Conservation (phyloP, 345 rosid species). For the Gossypium stocksii region DNA sequence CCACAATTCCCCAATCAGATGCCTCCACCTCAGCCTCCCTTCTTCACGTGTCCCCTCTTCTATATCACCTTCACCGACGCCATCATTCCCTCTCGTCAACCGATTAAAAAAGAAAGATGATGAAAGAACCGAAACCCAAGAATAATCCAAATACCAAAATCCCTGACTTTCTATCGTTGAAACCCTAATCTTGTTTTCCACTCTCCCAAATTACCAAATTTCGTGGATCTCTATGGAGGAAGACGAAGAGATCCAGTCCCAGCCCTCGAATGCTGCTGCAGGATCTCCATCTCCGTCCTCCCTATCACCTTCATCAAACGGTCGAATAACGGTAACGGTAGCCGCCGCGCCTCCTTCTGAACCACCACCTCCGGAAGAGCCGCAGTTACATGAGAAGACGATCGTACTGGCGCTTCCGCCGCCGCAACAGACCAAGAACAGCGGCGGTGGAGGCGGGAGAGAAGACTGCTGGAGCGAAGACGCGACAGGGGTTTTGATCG, state of each 20-base stretch:
- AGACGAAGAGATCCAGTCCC: constrained; percentile 55
- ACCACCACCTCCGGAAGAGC: constrained; percentile 22
- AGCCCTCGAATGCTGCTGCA: constrained; percentile 25
- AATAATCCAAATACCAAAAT: background rate
- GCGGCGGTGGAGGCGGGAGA: constrained; percentile 55
- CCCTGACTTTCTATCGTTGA: background rate
- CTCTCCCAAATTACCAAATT: background rate
- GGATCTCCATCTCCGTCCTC: constrained; percentile 30
- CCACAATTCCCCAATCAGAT: constrained; percentile 30
- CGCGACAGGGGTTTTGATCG: constrained; percentile 76
- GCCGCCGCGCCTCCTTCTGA: constrained; percentile 27
- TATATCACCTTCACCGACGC: constrained; percentile 38
- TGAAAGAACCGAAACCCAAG: background rate
- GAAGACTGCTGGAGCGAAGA: constrained; percentile 98
- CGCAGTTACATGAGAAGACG: constrained; percentile 27
- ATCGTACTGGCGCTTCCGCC: constrained; percentile 37
- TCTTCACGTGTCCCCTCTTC: constrained; percentile 47
- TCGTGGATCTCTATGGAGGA: constrained; percentile 45
- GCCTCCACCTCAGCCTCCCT: constrained; percentile 26
- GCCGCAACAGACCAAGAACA: constrained; percentile 26
- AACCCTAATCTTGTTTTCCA: constrained; percentile 18
- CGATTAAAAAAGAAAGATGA: background rate
- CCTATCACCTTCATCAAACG: constrained; percentile 5
- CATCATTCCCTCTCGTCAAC: constrained; percentile 53
- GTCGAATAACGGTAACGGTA: constrained; percentile 11